Conservation (phyloP, 805 yeast genomes). For the Starmerella powellii region DNA sequence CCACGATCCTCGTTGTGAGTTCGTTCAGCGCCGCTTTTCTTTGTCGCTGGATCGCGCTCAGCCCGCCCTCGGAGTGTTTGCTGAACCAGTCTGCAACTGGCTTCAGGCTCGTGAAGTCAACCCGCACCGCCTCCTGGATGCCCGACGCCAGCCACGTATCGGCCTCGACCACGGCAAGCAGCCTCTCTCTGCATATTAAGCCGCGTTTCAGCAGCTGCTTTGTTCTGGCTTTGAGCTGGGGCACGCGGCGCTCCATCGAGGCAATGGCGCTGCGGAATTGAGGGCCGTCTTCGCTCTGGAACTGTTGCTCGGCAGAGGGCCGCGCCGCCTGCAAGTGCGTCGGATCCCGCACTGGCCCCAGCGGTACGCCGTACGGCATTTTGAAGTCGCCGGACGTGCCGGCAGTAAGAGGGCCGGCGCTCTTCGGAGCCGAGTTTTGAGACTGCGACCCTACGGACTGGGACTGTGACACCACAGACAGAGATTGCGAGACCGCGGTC, state of each 20-base stretch:
- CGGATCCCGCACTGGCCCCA: not conserved
- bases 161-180: constrained; percentile 29
- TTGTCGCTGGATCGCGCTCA: constrained; percentile 23
- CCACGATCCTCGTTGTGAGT: constrained; percentile 28
- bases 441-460: no score
- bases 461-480: no score
- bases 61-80: constrained; percentile 18
- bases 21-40: constrained; percentile 24
- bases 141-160: constrained; percentile 27
- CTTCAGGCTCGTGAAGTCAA: constrained; percentile 27
- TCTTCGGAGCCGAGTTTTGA: not conserved
- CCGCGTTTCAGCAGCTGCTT: constrained; percentile 32
- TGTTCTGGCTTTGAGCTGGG: constrained; percentile 27
- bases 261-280: constrained; percentile 33
- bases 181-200: constrained; percentile 26
- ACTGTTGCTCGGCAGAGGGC: constrained; percentile 24
- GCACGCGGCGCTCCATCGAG: constrained; percentile 30
- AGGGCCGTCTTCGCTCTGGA: constrained; percentile 37
- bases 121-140: constrained; percentile 26
- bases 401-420: not conserved
- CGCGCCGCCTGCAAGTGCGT: constrained; percentile 18
- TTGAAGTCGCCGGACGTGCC: not conserved
- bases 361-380: constrained; percentile 15
- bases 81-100: constrained; percentile 26
- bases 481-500: no score